Evolutionary conservation across 1,139 yeast genomes (phyloP), one percentile per base, ranked within the genome.

Genomic region (Taphrina communis): DNA sequence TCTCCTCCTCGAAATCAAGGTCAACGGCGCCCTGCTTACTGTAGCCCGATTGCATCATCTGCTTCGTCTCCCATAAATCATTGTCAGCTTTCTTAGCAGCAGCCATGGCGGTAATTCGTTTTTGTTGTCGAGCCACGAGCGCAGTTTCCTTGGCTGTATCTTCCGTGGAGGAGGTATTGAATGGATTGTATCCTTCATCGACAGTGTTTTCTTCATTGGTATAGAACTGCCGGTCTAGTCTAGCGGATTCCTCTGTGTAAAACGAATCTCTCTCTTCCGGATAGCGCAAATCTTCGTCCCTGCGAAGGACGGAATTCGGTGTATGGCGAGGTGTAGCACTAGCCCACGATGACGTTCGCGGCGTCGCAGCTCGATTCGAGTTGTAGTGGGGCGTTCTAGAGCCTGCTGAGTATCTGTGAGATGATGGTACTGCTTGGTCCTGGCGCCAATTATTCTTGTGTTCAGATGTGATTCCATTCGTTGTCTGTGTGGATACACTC

Each of bases 11-110:
- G 14, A 67, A 62, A 52, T 70, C 72, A 14, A 69, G 25, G 25
- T 69, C 70, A 5, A 69, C 55, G 11, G 59, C 52, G 2, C 73
- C 72, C n/a, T 72, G 74, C 0, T 73, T 75, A 2, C 73, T 72
- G 0, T 80, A 76, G 0, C 83, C 84, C 0, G 83, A 77, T 21
- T 77, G 76, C 46, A 70, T 67, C 77, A 80, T 73, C 41, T 78
- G 78, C 57, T 78, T 78, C 58, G 72, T 75, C 69, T 80, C 82
- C 82, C 82, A 80, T 39, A 74, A 61, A 38, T 80, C 80, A 6
- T 76, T 70, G 51, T 79, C 81, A 7, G 74, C 73, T 66, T 76
- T 76, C 61, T 74, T 74, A 58, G 79, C 79, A 5, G 74, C 72
- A 1, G 77, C 76, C 14, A 75, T 72, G 19, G 78, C 69, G 1